These are phyloP conservation scores for Parsonsia alboflavescens DNA, from an alignment of 257 asterid species.

Conservation along the genomic window DNA sequence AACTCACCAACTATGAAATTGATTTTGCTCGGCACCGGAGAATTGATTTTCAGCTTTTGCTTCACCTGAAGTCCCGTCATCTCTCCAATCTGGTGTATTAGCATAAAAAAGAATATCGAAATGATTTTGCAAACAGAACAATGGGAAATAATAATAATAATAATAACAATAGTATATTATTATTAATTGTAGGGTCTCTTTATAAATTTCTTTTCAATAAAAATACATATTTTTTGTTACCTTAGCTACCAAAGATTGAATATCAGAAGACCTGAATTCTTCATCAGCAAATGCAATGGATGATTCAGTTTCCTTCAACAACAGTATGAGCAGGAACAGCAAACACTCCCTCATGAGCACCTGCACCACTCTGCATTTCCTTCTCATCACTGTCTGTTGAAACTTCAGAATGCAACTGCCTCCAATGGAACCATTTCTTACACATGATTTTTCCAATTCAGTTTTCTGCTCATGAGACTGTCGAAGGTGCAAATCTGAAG, in stretches of 20 bases:
- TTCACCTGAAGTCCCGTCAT: slow-evolving; percentile 38
- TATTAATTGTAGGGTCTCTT: too few species aligned
- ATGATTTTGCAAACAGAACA: slow-evolving; percentile 1
- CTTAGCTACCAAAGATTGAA: slow-evolving; percentile 26
- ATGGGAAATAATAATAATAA: slow-evolving; percentile 4
- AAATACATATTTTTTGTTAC: slow-evolving; percentile 20
- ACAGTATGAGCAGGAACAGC: too few species aligned
- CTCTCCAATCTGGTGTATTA: slow-evolving; percentile 35
- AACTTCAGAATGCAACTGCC: slow-evolving; percentile 21
- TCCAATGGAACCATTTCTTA: too few species aligned
- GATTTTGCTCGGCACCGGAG: too few species aligned
- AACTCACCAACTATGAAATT: slow-evolving; percentile 53
- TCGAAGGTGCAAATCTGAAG: slow-evolving; percentile 17
- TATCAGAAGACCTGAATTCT: slow-evolving; percentile 18
- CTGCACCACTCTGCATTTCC: slow-evolving; percentile 13
- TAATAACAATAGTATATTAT: too few species aligned
- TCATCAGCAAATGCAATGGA: slow-evolving; percentile 13
- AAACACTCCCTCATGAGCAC: slow-evolving; percentile 16
- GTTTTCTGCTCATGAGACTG: slow-evolving; percentile 15
- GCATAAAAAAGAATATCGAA: slow-evolving; percentile 27
- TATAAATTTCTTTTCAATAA: neutral
- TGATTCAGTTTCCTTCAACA: neutral
- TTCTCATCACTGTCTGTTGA: slow-evolving; percentile 17
- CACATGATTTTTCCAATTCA: slow-evolving; percentile 18
- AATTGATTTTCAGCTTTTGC: slow-evolving; percentile 34